phyloP scores from a whole-genome alignment of 139 green algal genomes.

The Chlorella sp. region DNA sequence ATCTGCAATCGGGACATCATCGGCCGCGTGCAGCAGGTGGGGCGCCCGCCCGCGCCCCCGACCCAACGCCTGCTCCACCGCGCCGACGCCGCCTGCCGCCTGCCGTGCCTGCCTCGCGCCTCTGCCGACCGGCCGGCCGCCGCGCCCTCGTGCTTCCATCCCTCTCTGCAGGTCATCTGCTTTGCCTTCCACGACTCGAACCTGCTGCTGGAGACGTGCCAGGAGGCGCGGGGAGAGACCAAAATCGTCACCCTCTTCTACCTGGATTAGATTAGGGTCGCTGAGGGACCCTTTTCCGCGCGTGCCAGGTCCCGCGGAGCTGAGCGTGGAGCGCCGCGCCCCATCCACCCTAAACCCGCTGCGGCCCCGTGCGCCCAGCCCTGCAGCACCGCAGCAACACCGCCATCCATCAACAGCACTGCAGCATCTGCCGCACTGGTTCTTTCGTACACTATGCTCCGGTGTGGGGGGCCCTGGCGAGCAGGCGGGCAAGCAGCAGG shows the following conservation, averaged over 20 bases:
- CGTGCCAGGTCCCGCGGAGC: background rate
- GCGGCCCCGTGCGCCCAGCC: background rate
- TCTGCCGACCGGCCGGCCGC: background rate
- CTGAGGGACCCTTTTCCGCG: too few species aligned
- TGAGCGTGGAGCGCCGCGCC: background rate
- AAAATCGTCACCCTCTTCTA: slow-evolving; percentile 98
- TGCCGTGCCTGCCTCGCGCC: background rate
- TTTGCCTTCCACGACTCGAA: slow-evolving; percentile 96
- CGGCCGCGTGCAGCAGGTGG: slow-evolving; percentile 72
- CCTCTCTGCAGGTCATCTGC: slow-evolving; percentile 86
- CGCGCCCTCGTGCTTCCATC: too few species aligned
- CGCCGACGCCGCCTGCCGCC: background rate
- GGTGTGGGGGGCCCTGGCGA: too few species aligned
- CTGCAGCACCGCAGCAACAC: too few species aligned
- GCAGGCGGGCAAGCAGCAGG: too few species aligned
- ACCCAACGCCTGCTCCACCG: background rate
- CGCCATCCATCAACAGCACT: too few species aligned
- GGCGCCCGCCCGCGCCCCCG: background rate
- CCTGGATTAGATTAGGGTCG: slow-evolving; percentile 71
- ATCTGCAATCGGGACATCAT: slow-evolving; percentile 97
- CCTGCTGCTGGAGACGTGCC: slow-evolving; percentile 94
- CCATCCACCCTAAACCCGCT: background rate
- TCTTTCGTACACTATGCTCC: too few species aligned
- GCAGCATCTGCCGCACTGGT: too few species aligned
- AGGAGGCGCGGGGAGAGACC: slow-evolving; percentile 78